phyloP scores from a whole-genome alignment of 2,329 filamentous ascomycete genomes.

The Alternaria gansuensis region DNA sequence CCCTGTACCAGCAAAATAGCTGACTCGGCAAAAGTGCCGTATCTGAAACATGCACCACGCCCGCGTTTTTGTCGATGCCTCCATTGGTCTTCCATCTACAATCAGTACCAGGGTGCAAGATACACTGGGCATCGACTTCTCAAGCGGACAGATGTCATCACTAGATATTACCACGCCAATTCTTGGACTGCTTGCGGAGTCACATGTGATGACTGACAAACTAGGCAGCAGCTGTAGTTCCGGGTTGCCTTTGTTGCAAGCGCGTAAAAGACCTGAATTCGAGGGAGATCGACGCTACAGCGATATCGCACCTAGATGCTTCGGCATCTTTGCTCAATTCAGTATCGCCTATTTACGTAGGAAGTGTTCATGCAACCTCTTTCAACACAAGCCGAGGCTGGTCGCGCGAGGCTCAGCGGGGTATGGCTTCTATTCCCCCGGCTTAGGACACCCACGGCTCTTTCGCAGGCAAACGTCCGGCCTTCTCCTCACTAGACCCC shows the following conservation, averaged over 20 bases:
- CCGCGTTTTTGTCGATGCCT: too few relatives aligned
- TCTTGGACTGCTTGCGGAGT: too few relatives aligned
- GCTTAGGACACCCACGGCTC: background rate
- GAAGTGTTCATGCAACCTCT: background rate
- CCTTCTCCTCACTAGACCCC: slow-evolving; percentile 13
- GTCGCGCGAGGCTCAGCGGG: background rate
- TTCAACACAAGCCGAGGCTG: background rate
- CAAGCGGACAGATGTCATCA: too few relatives aligned
- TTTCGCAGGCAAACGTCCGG: slow-evolving; percentile 3
- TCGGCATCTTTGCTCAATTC: background rate
- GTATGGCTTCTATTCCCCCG: background rate
- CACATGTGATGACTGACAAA: background rate
- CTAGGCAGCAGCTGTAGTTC: background rate
- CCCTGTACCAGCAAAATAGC: too few relatives aligned
- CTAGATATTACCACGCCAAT: too few relatives aligned
- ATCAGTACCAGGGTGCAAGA: too few relatives aligned
- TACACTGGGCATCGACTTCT: too few relatives aligned
- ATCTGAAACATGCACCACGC: too few relatives aligned
- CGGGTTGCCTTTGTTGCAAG: background rate
- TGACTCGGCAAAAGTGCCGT: too few relatives aligned
- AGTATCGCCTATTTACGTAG: background rate
- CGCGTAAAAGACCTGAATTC: background rate
- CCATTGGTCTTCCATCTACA: too few relatives aligned
- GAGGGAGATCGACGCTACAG: background rate
- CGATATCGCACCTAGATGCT: background rate